A percentile compares a stretch with the other conserved stretches of the same genome.
These are phyloP conservation scores for Gastroboletus turbinatus DNA, from an alignment of 1,284 basidiomycete genomes.

Conservation along the genomic window DNA sequence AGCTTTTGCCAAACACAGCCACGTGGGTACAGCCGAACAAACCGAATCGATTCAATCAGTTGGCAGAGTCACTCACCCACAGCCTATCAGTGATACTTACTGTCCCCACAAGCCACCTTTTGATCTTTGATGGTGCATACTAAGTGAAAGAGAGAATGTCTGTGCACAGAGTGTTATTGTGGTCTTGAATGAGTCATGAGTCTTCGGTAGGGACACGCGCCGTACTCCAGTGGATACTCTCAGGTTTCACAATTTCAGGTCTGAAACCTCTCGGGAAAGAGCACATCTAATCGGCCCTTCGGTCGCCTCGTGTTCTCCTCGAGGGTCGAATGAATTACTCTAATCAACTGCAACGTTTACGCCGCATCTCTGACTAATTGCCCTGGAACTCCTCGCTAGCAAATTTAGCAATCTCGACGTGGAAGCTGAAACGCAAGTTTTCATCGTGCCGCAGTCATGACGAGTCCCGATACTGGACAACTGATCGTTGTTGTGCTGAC, in stretches of 20 bases:
- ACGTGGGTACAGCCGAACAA: slow-evolving; percentile 6
- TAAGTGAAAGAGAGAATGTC: no score
- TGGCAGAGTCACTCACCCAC: no score
- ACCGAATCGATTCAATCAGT: no score
- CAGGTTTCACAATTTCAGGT: neutral
- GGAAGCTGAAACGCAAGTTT: neutral
- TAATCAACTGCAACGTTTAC: slow-evolving; percentile 18
- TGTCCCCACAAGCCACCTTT: neutral
- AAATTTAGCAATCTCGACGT: neutral
- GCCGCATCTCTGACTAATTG: slow-evolving; percentile 7
- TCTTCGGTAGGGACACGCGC: neutral
- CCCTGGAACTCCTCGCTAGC: neutral
- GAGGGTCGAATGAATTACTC: slow-evolving; percentile 24
- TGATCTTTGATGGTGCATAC: neutral
- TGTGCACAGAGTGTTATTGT: neutral
- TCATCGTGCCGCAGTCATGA: neutral
- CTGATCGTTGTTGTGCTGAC: neutral
- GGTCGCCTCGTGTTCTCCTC: slow-evolving; percentile 26
- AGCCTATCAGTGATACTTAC: neutral
- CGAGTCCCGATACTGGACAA: neutral
- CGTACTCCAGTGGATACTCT: neutral
- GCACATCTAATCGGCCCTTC: slow-evolving; percentile 8
- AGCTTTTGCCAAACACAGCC: slow-evolving; percentile 26
- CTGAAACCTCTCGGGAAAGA: neutral
- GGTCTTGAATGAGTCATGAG: neutral